Conservation (phyloP, 2,329 filamentous ascomycete genomes). For the Pseudovirgaria hyperparasitica region DNA sequence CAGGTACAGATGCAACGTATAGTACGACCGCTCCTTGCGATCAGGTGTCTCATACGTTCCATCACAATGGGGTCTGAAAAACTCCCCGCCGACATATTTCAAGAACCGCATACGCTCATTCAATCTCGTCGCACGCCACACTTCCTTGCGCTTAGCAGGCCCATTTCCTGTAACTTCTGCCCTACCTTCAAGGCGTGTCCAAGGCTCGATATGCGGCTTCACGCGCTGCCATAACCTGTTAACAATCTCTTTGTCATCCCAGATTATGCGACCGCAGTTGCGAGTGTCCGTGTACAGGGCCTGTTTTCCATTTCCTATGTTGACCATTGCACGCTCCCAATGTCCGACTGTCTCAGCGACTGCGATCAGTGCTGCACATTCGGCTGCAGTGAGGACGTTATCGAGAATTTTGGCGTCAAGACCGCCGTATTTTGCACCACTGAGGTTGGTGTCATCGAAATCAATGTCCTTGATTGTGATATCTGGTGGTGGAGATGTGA, state of each 20-base stretch:
- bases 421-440: conserved; percentile 40
- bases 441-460: conserved; percentile 27
- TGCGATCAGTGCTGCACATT: conserved; percentile 38
- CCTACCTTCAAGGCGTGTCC: conserved; percentile 29
- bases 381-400: conserved; percentile 46
- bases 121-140: conserved; percentile 34
- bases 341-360: conserved; percentile 18
- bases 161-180: conserved; percentile 32
- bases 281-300: conserved; percentile 44
- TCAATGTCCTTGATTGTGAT: conserved; percentile 39
- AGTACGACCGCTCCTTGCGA: conserved; percentile 36
- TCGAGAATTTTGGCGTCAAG: conserved; percentile 51
- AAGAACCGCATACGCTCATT: conserved; percentile 69
- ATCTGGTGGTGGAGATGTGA: conserved; percentile 31
- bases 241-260: conserved; percentile 51
- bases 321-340: conserved; percentile 60
- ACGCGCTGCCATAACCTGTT: conserved; percentile 50
- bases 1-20: conserved; percentile 45
- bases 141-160: conserved; percentile 29
- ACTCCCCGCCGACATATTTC: conserved; percentile 58
- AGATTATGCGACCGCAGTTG: conserved; percentile 66
- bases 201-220: conserved; percentile 32
- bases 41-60: conserved; percentile 47
- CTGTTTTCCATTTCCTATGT: conserved; percentile 50
- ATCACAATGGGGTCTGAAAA: conserved; percentile 63